Evolutionary conservation across 306 rosid species (phyloP).

Genomic region (Gastrolobium bilobum): DNA sequence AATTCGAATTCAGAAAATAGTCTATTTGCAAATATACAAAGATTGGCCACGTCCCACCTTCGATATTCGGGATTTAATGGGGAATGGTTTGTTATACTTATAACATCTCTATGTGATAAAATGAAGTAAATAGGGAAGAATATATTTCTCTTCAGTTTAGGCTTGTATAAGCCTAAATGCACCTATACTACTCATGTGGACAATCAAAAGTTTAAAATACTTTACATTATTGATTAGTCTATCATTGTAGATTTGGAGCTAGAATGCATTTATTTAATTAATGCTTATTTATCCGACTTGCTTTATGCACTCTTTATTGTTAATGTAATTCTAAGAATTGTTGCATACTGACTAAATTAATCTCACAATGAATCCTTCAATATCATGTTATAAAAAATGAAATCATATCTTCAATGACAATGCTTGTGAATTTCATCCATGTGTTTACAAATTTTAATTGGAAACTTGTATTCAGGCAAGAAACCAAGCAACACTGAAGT

Average conservation of each 20-base stretch:
- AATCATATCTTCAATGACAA: neutral
- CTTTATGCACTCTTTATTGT: slow-evolving; percentile 22
- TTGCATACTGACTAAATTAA: slow-evolving; percentile 2
- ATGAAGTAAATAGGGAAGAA: neutral
- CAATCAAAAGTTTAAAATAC: neutral
- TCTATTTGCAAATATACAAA: too few species aligned
- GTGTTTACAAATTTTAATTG: neutral
- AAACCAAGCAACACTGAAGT: slow-evolving; percentile 65
- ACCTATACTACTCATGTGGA: neutral
- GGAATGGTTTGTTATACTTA: too few species aligned
- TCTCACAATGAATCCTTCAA: slow-evolving; percentile 16
- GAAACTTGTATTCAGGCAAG: slow-evolving; percentile 51
- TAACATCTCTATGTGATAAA: too few species aligned
- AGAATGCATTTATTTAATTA: slow-evolving; percentile 3
- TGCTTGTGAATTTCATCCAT: neutral
- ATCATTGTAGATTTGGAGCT: slow-evolving; percentile 12
- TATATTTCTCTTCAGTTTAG: neutral
- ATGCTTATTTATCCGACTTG: neutral
- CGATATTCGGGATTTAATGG: too few species aligned
- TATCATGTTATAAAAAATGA: neutral
- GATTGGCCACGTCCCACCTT: too few species aligned
- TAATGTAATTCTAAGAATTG: neutral
- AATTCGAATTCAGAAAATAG: too few species aligned
- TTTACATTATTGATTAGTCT: neutral
- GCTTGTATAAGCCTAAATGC: neutral